Evolutionary conservation across 768 basidiomycete genomes (phyloP).

Genomic region (Dacryopinax primogenitus): DNA sequence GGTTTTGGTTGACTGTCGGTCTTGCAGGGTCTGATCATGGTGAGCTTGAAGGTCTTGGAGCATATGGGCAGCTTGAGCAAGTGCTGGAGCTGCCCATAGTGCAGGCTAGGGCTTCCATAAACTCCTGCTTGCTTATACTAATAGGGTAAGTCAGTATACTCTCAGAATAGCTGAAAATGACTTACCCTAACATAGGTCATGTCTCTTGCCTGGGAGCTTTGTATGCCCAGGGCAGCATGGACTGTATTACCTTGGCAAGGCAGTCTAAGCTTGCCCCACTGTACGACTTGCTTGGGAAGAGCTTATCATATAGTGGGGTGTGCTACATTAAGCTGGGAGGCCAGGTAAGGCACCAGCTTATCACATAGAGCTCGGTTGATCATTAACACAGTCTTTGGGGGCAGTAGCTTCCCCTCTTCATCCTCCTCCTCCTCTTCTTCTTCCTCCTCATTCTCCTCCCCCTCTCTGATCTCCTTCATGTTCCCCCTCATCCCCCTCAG

Average conservation of each 20-base stretch:
- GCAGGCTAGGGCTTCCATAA: too few species aligned
- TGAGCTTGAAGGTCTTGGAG: not conserved
- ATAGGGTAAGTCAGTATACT: not conserved
- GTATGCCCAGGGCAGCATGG: not conserved
- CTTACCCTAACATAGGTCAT: not conserved
- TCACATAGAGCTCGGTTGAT: not conserved
- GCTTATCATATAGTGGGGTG: not conserved
- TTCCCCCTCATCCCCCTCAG: not conserved
- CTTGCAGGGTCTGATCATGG: not conserved
- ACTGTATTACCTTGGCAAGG: not conserved
- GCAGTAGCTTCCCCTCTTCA: not conserved
- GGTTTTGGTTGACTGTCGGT: not conserved
- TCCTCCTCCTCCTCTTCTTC: too few species aligned
- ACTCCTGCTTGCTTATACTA: not conserved
- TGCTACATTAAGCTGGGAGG: not conserved
- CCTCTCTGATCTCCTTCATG: too few species aligned
- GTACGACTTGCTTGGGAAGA: not conserved
- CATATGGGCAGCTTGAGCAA: not conserved
- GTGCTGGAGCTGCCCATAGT: not conserved
- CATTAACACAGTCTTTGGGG: not conserved
- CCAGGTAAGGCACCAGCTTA: not conserved
- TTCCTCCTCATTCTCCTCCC: too few species aligned
- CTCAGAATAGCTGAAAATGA: not conserved
- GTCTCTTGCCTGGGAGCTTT: not conserved
- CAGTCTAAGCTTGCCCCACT: not conserved